Evolutionary conservation across 1,284 basidiomycete species (phyloP).

Genomic region (Coriolopsis trogii): DNA sequence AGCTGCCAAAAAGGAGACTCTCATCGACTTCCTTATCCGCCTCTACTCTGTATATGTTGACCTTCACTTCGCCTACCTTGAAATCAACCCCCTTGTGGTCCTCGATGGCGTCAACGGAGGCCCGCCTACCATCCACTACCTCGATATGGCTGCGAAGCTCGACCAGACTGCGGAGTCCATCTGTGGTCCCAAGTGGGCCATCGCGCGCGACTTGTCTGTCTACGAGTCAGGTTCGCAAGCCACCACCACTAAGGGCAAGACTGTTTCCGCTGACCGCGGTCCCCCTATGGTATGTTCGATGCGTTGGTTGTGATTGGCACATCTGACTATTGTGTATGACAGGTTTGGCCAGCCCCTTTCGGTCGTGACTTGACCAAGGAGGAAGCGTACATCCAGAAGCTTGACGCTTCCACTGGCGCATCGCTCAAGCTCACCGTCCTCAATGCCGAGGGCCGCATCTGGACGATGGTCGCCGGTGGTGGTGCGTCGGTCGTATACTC

Average conservation of each 20-base stretch:
- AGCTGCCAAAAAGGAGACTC: conserved; percentile 80
- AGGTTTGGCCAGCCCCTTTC: conserved; percentile 95
- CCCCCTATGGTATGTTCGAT: conserved; percentile 84
- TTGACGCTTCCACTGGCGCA: conserved; percentile 96
- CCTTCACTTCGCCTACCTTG: conserved; percentile 97
- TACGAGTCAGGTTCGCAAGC: conserved; percentile 56
- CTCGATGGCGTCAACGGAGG: conserved; percentile 81
- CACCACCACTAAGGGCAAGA: conserved; percentile 46
- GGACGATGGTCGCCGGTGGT: conserved; percentile 99
- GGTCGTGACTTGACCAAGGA: conserved; percentile 98
- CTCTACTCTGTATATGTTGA: conserved; percentile 98
- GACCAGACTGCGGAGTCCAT: conserved; percentile 99
- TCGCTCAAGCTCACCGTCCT: conserved; percentile 98
- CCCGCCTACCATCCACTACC: conserved; percentile 88
- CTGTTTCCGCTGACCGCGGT: conserved; percentile 86
- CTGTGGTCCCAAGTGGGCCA: conserved; percentile 98
- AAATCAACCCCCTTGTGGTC: conserved; percentile 98
- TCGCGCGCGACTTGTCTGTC: conserved; percentile 88
- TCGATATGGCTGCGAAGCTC: conserved; percentile 99
- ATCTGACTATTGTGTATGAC: conserved; percentile 17
- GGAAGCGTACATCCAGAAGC: conserved; percentile 98
- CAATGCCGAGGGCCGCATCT: conserved; percentile 93
- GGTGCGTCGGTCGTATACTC: conserved; percentile 85
- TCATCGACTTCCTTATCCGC: conserved; percentile 92
- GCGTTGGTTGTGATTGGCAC: conserved; percentile 13